Evolutionary conservation across 2,329 filamentous ascomycete genomes (phyloP), one percentile per base, ranked within the genome.

Genomic region (Fusarium humuli): DNA sequence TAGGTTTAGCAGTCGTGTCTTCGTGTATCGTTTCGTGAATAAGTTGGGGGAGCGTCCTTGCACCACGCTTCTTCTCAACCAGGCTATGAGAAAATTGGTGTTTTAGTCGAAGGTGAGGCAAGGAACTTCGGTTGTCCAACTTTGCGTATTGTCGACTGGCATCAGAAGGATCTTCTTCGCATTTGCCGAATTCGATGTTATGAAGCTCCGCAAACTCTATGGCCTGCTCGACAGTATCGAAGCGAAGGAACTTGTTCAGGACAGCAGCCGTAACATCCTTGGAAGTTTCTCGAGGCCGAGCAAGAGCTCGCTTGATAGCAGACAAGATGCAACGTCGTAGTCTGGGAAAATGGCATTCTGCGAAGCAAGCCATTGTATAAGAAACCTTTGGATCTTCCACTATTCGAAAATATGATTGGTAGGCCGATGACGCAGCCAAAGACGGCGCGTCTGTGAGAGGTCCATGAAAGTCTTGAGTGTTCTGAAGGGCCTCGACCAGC

Each of bases 301-400:
- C 82, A 66, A 90, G 87, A 2, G 86, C 83, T 57, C 81, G 83
- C 53, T 86, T 84, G 23, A 91, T 79, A 18, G 85, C 84, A 57
- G 84, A 83, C 20, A 91, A 76, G 18, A 90, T 86, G 14, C 85
- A 83, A 57, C 87, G 87, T 42, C 90, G 87, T 32, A 91, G 80
- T 37, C 84, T 82, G 42, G 87, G 86, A 61, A 92, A 91, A 73
- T 90, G 88, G n/a, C 89, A 87, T 73, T 91, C 89, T 9, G 89
- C 89, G 64, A 92, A 86, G 71, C 90, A 91, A 16, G 89, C 90
- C 88, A 91, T 90, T 2, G 88, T 90, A 74, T 91, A 92, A 1
- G 90, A 91, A 4, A 90, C 85, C 18, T 81, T 79, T 0, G 82
- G 80, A 42, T 85, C 83, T 69, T 87, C 83, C 29, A 91, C 81